phyloP scores from a whole-genome alignment of 2,329 filamentous ascomycete species.

The Trichoderma sp. region DNA sequence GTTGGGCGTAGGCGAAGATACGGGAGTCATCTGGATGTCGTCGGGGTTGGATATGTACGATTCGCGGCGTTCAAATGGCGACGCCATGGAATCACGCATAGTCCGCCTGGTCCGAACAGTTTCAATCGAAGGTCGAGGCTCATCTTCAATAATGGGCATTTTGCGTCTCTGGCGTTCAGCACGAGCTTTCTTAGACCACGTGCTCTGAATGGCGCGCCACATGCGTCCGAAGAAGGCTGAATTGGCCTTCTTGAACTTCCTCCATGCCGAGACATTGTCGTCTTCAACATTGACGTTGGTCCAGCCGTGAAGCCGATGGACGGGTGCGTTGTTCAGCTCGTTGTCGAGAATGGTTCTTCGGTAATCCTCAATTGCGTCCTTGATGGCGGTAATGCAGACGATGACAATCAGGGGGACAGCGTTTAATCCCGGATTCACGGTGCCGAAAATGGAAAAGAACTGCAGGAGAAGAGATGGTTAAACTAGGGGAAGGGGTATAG shows the following conservation, averaged over 20 bases:
- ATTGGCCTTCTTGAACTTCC: constrained; percentile 84
- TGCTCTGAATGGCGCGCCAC: constrained; percentile 44
- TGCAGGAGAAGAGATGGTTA: constrained; percentile 39
- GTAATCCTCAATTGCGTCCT: constrained; percentile 95
- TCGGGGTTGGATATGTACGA: constrained; percentile 57
- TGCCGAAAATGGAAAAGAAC: constrained; percentile 97
- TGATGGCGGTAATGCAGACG: constrained; percentile 80
- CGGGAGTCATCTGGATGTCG: constrained; percentile 93
- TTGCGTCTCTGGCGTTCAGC: constrained; percentile 50
- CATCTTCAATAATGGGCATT: constrained; percentile 37
- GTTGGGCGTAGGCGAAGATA: constrained; percentile 70
- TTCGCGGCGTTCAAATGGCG: constrained; percentile 52
- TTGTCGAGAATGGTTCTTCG: constrained; percentile 86
- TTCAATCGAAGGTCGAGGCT: constrained; percentile 58
- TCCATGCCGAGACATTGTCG: constrained; percentile 82
- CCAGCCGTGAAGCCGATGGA: constrained; percentile 85
- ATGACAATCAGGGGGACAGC: constrained; percentile 93
- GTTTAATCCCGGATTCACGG: constrained; percentile 82
- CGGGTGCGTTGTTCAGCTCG: constrained; percentile 91
- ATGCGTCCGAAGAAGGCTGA: constrained; percentile 58
- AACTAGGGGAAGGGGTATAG: background rate
- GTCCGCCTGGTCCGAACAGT: constrained; percentile 35
- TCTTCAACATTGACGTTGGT: constrained; percentile 89
- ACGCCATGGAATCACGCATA: constrained; percentile 40
- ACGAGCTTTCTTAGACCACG: constrained; percentile 52